Percentiles rank a stretch among this genome's conserved stretches.
Evolutionary conservation across 495 filamentous ascomycete genomes (phyloP).

Genomic region (Xylaria nigripes): DNA sequence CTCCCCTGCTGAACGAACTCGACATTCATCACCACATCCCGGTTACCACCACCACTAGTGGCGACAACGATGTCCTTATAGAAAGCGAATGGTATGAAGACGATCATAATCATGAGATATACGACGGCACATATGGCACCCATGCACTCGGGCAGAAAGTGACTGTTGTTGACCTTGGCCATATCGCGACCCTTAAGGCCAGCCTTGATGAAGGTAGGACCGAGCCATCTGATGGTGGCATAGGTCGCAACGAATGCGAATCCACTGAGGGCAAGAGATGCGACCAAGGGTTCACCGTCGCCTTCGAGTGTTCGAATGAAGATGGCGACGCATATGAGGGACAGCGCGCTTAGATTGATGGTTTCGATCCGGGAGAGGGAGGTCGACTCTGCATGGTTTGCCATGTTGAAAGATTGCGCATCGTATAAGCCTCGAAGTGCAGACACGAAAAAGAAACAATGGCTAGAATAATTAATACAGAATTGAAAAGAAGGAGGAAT

Average conservation of each 20-base stretch:
- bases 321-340: conserved; percentile 60
- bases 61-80: conserved; percentile 97
- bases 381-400: conserved; percentile 23
- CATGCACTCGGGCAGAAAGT: conserved; percentile 92
- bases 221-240: conserved; percentile 89
- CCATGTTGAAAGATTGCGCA: conserved; percentile 31
- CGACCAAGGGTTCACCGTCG: conserved; percentile 84
- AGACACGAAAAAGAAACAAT: background rate
- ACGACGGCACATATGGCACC: conserved; percentile 91
- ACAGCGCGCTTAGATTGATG: conserved; percentile 59
- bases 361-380: conserved; percentile 60
- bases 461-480: background rate
- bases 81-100: conserved; percentile 94
- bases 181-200: conserved; percentile 89
- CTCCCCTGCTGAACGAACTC: conserved; percentile 68
- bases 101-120: conserved; percentile 76
- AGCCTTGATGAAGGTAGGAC: conserved; percentile 75
- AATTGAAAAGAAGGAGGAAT: conserved; percentile 1
- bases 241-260: conserved; percentile 74
- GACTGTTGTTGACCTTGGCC: conserved; percentile 61
- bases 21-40: conserved; percentile 64
- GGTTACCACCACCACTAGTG: conserved; percentile 87
- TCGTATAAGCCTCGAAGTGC: conserved; percentile 9
- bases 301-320: conserved; percentile 68
- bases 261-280: conserved; percentile 76